phyloP scores from a whole-genome alignment of 1,139 yeast genomes.

The Geotrichum reessii region DNA sequence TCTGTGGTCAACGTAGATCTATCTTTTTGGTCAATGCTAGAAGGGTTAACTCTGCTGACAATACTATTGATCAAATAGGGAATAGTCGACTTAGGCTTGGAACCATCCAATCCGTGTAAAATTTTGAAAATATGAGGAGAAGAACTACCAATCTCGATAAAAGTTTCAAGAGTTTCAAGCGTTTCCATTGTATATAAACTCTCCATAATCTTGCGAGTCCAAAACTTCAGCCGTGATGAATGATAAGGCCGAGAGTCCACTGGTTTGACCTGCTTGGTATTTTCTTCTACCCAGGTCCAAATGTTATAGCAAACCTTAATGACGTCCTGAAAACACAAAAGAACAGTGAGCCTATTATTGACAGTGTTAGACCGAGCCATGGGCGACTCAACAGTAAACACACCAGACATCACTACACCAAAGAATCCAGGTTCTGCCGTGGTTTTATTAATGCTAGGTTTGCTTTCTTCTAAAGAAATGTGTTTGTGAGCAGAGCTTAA shows the following conservation, averaged over 20 bases:
- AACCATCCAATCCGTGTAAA: constrained; percentile 75
- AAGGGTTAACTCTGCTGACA: constrained; percentile 40
- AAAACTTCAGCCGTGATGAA: constrained; percentile 64
- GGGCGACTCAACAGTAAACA: constrained; percentile 74
- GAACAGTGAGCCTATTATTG: constrained; percentile 48
- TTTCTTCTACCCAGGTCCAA: constrained; percentile 71
- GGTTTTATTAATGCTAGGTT: background rate
- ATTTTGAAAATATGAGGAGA: constrained; percentile 44
- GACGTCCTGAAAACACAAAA: constrained; percentile 60
- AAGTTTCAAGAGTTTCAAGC: constrained; percentile 62
- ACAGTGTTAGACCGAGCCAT: constrained; percentile 50
- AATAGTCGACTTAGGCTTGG: constrained; percentile 69
- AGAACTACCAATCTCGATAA: constrained; percentile 40
- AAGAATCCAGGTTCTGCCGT: constrained; percentile 50
- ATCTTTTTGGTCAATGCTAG: constrained; percentile 30
- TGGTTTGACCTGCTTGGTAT: constrained; percentile 28
- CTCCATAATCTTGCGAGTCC: constrained; percentile 63
- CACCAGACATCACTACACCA: constrained; percentile 79
- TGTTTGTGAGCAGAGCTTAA: constrained; percentile 52
- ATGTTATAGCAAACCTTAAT: constrained; percentile 51
- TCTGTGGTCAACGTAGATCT: constrained; percentile 45
- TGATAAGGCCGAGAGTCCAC: constrained; percentile 41
- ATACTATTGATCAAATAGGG: constrained; percentile 61
- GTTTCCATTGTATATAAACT: constrained; percentile 66
- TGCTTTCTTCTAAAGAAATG: constrained; percentile 40